Percentiles rank a stretch among this genome's conserved stretches.
These are phyloP conservation scores for Ophiostoma populinum DNA, from an alignment of 2,329 filamentous ascomycete genomes.

Conservation along the genomic window DNA sequence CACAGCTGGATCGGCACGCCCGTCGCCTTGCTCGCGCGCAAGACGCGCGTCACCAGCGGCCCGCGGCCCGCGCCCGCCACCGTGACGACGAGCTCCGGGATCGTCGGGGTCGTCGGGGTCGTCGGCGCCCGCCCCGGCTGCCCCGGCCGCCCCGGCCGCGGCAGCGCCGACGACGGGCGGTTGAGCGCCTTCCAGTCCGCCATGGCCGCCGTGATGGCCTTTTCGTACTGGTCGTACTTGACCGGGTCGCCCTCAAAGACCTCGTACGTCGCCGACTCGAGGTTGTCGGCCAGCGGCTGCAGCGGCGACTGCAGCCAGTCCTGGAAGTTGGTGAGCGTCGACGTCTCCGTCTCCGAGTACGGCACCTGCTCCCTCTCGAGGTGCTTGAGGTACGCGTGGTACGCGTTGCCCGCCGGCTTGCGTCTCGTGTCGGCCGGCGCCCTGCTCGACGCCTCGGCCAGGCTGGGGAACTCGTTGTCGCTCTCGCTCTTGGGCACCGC, in stretches of 20 bases:
- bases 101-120: conserved; percentile 7
- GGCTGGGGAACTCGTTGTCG: conserved; percentile 53
- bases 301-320: conserved; percentile 92
- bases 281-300: conserved; percentile 86
- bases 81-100: conserved; percentile 50
- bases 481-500: too few relatives aligned
- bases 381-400: conserved; percentile 70
- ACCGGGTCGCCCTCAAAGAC: conserved; percentile 97
- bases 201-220: conserved; percentile 64
- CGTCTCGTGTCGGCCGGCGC: conserved; percentile 25
- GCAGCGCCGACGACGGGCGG: conserved; percentile 54
- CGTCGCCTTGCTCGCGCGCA: conserved; percentile 61
- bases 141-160: conserved; percentile 44
- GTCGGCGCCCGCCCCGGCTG: too few relatives aligned
- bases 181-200: conserved; percentile 57
- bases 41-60: conserved; percentile 72
- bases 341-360: conserved; percentile 30
- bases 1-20: conserved; percentile 70
- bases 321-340: conserved; percentile 46
- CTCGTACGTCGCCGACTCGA: conserved; percentile 95
- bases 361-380: conserved; percentile 67
- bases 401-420: conserved; percentile 18
- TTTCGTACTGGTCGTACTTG: conserved; percentile 93
- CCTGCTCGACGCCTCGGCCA: conserved; percentile 40
- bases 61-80: conserved; percentile 89